Base-by-base conservation (phyloP, 441 rosid species). In the Viola pubescens region DNA sequence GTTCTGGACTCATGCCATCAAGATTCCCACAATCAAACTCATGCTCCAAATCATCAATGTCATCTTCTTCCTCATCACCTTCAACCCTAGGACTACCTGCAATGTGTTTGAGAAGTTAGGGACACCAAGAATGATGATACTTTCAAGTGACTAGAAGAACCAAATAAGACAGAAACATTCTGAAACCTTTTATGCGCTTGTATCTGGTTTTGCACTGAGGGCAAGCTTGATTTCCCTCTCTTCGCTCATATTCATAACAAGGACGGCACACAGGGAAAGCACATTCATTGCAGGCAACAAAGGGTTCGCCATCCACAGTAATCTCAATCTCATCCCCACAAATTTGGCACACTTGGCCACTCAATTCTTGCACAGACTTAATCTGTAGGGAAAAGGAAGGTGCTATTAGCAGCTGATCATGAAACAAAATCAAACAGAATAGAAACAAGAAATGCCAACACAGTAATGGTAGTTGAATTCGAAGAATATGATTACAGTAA, bases 221-320 rank as follows among this genome's bases (percentile, higher is more conserved):
- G 68, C 95, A 88, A 34, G 84, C 84, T 68, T 82, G 88, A 69
- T 74, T 83, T 26, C 95, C 95, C 65, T 88, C 95, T 69, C 90
- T 76, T 78, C 96, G 81, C 71, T 88, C 96, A 46, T 85, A 85
- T 67, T 85, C 92, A 59, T 85, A 88, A 70, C 95, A 88, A 66
- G 75, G 71, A 62, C 89, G 75, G 61, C 95, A 88, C 12, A 88
- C 86, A 10, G 95, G 92, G 77, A 88, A 88, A 41, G 92, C 95
- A 75, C 92, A 88, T 73, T 88, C 95, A 60, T 88, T 83, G 77
- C 95, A 88, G 60, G 89, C 95, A 76, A 88, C 85, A 76, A 88
- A 85, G 43, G 76, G 82, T 73, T 88, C 95, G 34, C 92, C 88
- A 56, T 76, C 81, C n/a, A 52, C 73, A 1, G 81, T 78, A 44